phyloP scores from a whole-genome alignment of 345 rosid species.

The Euphorbia peplus region DNA sequence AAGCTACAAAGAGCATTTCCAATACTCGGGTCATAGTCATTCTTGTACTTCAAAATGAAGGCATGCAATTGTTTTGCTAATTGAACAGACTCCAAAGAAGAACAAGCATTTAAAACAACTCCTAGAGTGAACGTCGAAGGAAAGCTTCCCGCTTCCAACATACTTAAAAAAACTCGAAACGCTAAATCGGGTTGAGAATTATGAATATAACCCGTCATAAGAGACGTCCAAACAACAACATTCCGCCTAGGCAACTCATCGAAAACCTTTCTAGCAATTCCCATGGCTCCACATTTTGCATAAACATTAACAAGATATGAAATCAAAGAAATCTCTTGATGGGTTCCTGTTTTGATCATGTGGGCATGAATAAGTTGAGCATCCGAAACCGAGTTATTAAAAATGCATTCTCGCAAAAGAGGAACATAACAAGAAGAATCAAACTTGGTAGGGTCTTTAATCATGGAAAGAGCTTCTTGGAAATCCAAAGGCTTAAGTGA shows the following conservation, averaged over 20 bases:
- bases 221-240: slow-evolving; percentile 42
- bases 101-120: slow-evolving; percentile 45
- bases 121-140: slow-evolving; percentile 51
- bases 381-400: slow-evolving; percentile 31
- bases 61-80: slow-evolving; percentile 57
- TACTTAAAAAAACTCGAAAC: slow-evolving; percentile 31
- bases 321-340: slow-evolving; percentile 32
- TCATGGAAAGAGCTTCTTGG: slow-evolving; percentile 33
- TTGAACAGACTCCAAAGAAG: slow-evolving; percentile 30
- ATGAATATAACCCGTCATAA: slow-evolving; percentile 51
- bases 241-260: slow-evolving; percentile 30
- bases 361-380: slow-evolving; percentile 44
- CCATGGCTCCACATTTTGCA: slow-evolving; percentile 42
- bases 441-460: slow-evolving; percentile 23
- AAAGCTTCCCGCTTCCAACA: slow-evolving; percentile 42
- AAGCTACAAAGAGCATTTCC: slow-evolving; percentile 61
- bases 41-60: slow-evolving; percentile 40
- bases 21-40: slow-evolving; percentile 40
- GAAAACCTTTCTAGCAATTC: slow-evolving; percentile 38
- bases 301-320: slow-evolving; percentile 49
- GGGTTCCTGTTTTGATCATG: slow-evolving; percentile 41
- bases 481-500: slow-evolving; percentile 23
- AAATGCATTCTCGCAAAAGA: slow-evolving; percentile 45
- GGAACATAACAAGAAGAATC: slow-evolving; percentile 42
- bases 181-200: slow-evolving; percentile 43